phyloP scores from a whole-genome alignment of 352 stramenopile genomes.

The Globisporangium polare region DNA sequence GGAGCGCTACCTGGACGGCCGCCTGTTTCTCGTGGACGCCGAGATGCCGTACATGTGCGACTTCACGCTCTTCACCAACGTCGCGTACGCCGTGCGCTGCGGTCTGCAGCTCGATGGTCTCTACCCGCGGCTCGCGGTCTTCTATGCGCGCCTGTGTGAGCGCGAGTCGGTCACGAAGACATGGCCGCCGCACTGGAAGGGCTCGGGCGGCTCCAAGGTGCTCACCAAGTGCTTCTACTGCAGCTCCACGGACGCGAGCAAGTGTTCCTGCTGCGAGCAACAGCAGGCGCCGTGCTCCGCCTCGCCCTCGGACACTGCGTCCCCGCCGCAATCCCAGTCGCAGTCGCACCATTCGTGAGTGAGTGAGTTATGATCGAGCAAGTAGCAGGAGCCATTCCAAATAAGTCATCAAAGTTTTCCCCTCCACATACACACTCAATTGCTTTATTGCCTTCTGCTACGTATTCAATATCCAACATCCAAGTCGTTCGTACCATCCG shows the following conservation, averaged over 20 bases:
- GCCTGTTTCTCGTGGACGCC: constrained; percentile 56
- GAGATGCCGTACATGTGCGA: constrained; percentile 71
- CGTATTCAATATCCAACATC: background rate
- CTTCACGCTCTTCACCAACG: constrained; percentile 82
- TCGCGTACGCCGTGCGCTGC: constrained; percentile 85
- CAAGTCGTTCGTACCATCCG: background rate
- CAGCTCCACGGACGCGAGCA: constrained; percentile 20
- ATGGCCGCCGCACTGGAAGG: constrained; percentile 83
- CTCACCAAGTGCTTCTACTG: constrained; percentile 79
- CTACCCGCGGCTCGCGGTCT: constrained; percentile 72
- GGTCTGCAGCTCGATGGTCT: constrained; percentile 77
- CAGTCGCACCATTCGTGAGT: background rate
- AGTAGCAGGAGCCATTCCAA: background rate
- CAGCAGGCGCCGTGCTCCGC: constrained; percentile 1
- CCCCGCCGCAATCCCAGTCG: background rate
- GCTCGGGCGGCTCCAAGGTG: constrained; percentile 69
- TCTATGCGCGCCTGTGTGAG: constrained; percentile 72
- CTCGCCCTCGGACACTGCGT: constrained; percentile 4
- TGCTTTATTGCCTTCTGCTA: background rate
- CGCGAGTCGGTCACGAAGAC: constrained; percentile 69
- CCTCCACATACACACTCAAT: background rate
- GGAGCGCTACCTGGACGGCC: constrained; percentile 63
- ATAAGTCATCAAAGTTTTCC: background rate
- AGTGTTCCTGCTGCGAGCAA: constrained; percentile 13
- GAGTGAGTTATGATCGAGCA: background rate